phyloP scores from a whole-genome alignment of 305 asterid species.

The Fraxinus dipetala region DNA sequence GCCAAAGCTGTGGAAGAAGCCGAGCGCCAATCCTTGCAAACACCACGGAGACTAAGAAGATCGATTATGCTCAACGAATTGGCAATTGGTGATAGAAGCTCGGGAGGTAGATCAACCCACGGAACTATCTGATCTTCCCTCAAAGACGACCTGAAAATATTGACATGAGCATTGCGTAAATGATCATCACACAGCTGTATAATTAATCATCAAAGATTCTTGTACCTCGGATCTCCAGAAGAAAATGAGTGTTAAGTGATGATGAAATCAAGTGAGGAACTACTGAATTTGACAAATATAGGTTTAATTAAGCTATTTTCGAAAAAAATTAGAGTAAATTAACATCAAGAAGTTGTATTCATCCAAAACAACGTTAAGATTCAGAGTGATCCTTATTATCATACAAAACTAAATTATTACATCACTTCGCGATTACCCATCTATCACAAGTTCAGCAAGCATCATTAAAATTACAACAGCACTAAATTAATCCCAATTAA shows the following conservation, averaged over 20 bases:
- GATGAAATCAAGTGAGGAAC: not conserved
- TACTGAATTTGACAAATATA: not conserved
- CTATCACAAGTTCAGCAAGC: not conserved
- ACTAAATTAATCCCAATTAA: not conserved
- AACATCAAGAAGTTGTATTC: not conserved
- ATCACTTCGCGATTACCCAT: not conserved
- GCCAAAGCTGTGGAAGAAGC: slow-evolving; percentile 28
- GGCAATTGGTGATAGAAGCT: slow-evolving; percentile 28
- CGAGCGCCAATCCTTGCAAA: slow-evolving; percentile 30
- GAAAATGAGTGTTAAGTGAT: not conserved
- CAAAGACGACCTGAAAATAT: not conserved
- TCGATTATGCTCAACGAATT: slow-evolving; percentile 14
- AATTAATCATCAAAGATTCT: not conserved
- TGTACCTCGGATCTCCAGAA: not conserved
- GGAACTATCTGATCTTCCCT: not conserved
- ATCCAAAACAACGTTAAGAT: not conserved
- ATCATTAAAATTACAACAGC: not conserved
- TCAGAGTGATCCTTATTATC: not conserved
- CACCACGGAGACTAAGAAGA: slow-evolving; percentile 30
- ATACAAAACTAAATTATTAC: not conserved
- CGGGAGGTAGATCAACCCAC: slow-evolving; percentile 32
- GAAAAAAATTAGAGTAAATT: not conserved
- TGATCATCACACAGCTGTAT: not conserved
- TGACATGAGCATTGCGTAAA: not conserved
- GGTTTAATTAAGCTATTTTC: not conserved